A percentile compares a stretch with the other conserved stretches of the same genome.
Conservation (phyloP, 202 grass and related monocot species). For the Digitaria exilis region DNA sequence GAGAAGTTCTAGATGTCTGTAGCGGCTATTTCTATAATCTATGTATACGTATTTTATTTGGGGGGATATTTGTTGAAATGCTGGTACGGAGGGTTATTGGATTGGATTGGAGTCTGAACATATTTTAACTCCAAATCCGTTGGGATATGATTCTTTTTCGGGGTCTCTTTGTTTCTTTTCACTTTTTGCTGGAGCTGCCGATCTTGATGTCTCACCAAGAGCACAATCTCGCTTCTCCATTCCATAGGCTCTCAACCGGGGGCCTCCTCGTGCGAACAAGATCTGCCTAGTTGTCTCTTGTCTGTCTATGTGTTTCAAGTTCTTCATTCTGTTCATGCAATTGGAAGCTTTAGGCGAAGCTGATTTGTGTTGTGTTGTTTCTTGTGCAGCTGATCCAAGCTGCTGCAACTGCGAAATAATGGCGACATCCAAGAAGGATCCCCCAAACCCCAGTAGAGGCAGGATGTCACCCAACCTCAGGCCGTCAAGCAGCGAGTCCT, state of each 20-base stretch:
- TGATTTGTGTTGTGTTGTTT: conserved; percentile 17
- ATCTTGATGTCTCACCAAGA: conserved; percentile 47
- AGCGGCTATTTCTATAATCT: background rate
- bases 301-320: background rate
- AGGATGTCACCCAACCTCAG: conserved; percentile 46
- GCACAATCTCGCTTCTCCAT: background rate
- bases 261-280: background rate
- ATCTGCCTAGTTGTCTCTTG: conserved; percentile 18
- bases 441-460: conserved; percentile 29
- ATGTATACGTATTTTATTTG: background rate
- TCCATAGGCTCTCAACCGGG: background rate
- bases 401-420: conserved; percentile 9
- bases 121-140: conserved; percentile 41
- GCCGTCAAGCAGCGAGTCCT: conserved; percentile 44
- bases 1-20: background rate
- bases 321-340: background rate
- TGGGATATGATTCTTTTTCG: conserved; percentile 22
- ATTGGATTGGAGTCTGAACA: conserved; percentile 37
- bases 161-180: conserved; percentile 25
- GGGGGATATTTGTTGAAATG: conserved; percentile 34
- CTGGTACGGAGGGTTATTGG: conserved; percentile 40
- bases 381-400: conserved; percentile 26
- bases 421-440: conserved; percentile 55
- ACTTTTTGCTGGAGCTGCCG: conserved; percentile 33
- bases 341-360: background rate